Percentiles rank a stretch among this genome's conserved stretches.
Evolutionary conservation across 2,329 filamentous ascomycete genomes (phyloP).

Genomic region (Monilinia vaccinii-corymbosi): DNA sequence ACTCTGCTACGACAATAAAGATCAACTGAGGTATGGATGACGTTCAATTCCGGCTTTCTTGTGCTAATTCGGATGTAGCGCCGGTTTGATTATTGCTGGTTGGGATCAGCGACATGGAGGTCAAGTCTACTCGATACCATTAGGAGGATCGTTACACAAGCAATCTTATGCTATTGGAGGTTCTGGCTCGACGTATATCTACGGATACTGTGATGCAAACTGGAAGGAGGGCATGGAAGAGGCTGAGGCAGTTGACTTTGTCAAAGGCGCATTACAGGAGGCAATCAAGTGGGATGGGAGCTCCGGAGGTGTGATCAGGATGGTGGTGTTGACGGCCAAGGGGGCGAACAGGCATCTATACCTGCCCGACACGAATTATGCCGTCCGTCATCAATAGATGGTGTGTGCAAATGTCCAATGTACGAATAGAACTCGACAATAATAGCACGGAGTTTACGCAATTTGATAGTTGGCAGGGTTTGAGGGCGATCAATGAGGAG

Average conservation of each 20-base stretch:
- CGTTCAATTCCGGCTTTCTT: neutral
- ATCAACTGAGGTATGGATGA: conserved; percentile 67
- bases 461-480: conserved; percentile 9
- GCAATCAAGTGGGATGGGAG: conserved; percentile 99
- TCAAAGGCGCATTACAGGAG: conserved; percentile 83
- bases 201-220: conserved; percentile 94
- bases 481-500: conserved; percentile 14
- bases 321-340: conserved; percentile 88
- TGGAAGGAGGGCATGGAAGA: conserved; percentile 95
- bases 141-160: conserved; percentile 96
- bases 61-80: conserved; percentile 43
- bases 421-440: conserved; percentile 26
- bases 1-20: conserved; percentile 97
- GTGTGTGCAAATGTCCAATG: conserved; percentile 28
- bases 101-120: conserved; percentile 93
- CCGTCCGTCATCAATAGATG: conserved; percentile 42
- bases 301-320: conserved; percentile 93
- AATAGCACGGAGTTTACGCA: conserved; percentile 23
- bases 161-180: conserved; percentile 92
- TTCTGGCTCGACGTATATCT: conserved; percentile 97
- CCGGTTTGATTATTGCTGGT: conserved; percentile 96
- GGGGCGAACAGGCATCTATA: conserved; percentile 92
- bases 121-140: conserved; percentile 93
- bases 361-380: conserved; percentile 83
- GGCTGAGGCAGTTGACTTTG: conserved; percentile 80